These are phyloP conservation scores for Calonectria pseudoreteaudii DNA, from an alignment of 2,329 filamentous ascomycete species.

Conservation along the genomic window DNA sequence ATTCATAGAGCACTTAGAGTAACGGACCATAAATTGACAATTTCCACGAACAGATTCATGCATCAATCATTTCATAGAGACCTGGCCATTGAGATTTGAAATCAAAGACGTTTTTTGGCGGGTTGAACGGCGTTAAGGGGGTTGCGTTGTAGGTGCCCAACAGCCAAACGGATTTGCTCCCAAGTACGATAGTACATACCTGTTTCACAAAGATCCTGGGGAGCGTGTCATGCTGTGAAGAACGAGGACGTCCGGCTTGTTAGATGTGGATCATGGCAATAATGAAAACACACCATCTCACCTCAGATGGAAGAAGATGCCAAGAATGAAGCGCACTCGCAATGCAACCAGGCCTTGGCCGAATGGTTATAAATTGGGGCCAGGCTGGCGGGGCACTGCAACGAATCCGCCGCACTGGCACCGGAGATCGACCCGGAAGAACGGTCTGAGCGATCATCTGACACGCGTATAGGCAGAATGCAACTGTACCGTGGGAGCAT, in stretches of 20 bases:
- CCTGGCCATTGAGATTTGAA: background rate
- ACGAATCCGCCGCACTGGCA: background rate
- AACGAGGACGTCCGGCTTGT: background rate
- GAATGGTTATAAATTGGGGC: background rate
- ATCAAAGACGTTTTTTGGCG: background rate
- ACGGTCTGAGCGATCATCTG: slow-evolving; percentile 1
- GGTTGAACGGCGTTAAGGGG: no score
- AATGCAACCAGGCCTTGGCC: background rate
- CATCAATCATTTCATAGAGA: background rate
- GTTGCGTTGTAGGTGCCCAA: background rate
- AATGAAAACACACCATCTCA: background rate
- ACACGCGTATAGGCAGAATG: background rate
- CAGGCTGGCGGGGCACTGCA: background rate
- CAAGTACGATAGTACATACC: no score
- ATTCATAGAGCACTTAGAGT: background rate
- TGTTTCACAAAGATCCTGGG: no score
- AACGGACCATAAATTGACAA: background rate
- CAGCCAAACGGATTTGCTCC: no score
- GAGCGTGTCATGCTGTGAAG: background rate
- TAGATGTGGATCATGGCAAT: background rate
- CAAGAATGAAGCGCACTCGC: background rate
- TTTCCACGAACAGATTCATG: background rate
- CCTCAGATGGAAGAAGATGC: background rate
- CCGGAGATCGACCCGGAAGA: slow-evolving; percentile 6
- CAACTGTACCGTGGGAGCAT: background rate